Evolutionary conservation across 1,139 yeast species (phyloP).

Genomic region (Taiozyma sp.): DNA sequence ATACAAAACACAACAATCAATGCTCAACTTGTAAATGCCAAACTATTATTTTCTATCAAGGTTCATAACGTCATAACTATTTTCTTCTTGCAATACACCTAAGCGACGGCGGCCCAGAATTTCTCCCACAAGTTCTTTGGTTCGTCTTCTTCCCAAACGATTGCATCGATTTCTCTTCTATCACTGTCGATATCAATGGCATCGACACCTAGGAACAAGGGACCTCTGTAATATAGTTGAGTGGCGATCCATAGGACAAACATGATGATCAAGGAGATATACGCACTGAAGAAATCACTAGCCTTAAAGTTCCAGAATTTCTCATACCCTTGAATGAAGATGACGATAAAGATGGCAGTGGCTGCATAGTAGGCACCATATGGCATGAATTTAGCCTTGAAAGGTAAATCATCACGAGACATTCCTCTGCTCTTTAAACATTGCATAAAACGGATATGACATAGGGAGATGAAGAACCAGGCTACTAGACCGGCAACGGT

Average conservation of each 20-base stretch:
- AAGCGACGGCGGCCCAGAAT: conserved; percentile 25
- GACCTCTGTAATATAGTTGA: conserved; percentile 41
- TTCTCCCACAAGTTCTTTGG: conserved; percentile 50
- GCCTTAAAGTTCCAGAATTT: conserved; percentile 55
- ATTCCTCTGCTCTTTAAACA: conserved; percentile 57
- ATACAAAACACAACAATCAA: background rate
- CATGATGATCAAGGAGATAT: conserved; percentile 57
- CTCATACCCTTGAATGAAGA: conserved; percentile 67
- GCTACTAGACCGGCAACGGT: conserved; percentile 74
- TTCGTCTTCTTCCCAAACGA: conserved; percentile 43
- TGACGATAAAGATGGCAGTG: conserved; percentile 41
- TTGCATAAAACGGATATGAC: conserved; percentile 66
- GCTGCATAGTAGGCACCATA: conserved; percentile 55
- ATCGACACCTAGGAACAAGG: conserved; percentile 39
- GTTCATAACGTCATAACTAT: background rate
- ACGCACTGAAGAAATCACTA: conserved; percentile 58
- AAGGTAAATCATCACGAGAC: conserved; percentile 62
- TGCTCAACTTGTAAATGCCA: background rate
- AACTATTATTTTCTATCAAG: background rate
- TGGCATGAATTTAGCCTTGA: conserved; percentile 67
- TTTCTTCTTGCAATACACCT: background rate
- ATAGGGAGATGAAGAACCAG: conserved; percentile 64
- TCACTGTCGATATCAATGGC: conserved; percentile 62
- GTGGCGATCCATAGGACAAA: conserved; percentile 46
- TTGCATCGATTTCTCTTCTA: conserved; percentile 52